phyloP scores from a whole-genome alignment of 306 rosid species.

The Pterocarpus macrocarpus region DNA sequence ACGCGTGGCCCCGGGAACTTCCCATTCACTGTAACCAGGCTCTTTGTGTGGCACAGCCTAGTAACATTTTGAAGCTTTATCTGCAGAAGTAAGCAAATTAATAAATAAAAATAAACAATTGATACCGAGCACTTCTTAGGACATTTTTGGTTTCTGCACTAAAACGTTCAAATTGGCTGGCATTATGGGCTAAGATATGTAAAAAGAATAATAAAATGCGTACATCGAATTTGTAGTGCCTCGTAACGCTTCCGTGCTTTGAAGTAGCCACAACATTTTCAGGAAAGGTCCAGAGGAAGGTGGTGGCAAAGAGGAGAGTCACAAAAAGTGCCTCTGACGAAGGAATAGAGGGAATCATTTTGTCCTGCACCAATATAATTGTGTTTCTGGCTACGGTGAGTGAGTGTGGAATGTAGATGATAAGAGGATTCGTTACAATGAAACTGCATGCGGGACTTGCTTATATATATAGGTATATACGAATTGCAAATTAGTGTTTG shows the following conservation, averaged over 20 bases:
- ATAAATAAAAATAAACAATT: not conserved
- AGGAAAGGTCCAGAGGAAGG: constrained; percentile 48
- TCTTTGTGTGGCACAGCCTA: constrained; percentile 70
- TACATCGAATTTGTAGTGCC: constrained; percentile 74
- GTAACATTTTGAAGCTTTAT: constrained; percentile 62
- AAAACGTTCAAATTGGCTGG: not conserved
- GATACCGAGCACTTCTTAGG: not conserved
- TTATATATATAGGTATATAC: not conserved
- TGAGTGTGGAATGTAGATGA: not conserved
- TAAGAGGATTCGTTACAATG: constrained; percentile 19
- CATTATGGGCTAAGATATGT: not conserved
- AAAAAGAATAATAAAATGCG: not conserved
- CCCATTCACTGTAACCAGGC: constrained; percentile 68
- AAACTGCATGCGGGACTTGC: constrained; percentile 32
- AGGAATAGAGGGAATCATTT: constrained; percentile 51
- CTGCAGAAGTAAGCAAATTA: constrained; percentile 42
- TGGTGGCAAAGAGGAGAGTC: constrained; percentile 53
- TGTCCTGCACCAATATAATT: constrained; percentile 4
- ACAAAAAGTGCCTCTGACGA: constrained; percentile 34
- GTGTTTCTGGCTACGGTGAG: not conserved
- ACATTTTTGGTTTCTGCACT: no score
- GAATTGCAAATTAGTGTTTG: constrained; percentile 42
- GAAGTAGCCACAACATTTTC: constrained; percentile 52
- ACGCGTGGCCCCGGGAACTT: constrained; percentile 76
- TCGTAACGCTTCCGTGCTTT: constrained; percentile 56